These are phyloP conservation scores for Colletotrichum sp. DNA, from an alignment of 2,329 filamentous ascomycete species.

Conservation along the genomic window DNA sequence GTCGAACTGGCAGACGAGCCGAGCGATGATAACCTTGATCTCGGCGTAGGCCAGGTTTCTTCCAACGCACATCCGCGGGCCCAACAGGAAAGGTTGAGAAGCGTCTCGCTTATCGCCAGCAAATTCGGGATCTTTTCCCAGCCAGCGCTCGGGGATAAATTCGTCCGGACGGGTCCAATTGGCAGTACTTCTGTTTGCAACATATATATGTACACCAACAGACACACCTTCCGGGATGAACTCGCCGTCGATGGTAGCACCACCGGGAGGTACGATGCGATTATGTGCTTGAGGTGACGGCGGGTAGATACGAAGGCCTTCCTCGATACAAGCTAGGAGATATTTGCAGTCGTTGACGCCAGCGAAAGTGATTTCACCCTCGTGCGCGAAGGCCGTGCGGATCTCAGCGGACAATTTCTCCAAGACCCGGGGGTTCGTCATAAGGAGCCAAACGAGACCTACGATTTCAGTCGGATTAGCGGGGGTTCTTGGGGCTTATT, in stretches of 20 bases:
- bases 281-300: conserved; percentile 14
- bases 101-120: conserved; percentile 40
- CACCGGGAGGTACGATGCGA: background rate
- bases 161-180: conserved; percentile 48
- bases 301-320: conserved; percentile 27
- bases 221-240: conserved; percentile 35
- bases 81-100: conserved; percentile 52
- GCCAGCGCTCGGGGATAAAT: conserved; percentile 54
- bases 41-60: conserved; percentile 53
- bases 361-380: conserved; percentile 14
- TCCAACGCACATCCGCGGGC: conserved; percentile 54
- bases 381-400: background rate
- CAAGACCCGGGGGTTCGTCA: conserved; percentile 30
- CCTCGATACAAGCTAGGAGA: conserved; percentile 28
- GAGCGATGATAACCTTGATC: conserved; percentile 50
- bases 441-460: conserved; percentile 29
- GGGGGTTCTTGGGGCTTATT: too few relatives aligned
- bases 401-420: conserved; percentile 37
- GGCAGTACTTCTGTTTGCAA: background rate
- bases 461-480: background rate
- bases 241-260: conserved; percentile 19
- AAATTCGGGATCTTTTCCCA: background rate
- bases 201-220: conserved; percentile 31
- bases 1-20: conserved; percentile 52
- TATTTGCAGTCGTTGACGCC: conserved; percentile 23